phyloP scores from a whole-genome alignment of 208 protist genomes.

The Angomonas ambiguus region DNA sequence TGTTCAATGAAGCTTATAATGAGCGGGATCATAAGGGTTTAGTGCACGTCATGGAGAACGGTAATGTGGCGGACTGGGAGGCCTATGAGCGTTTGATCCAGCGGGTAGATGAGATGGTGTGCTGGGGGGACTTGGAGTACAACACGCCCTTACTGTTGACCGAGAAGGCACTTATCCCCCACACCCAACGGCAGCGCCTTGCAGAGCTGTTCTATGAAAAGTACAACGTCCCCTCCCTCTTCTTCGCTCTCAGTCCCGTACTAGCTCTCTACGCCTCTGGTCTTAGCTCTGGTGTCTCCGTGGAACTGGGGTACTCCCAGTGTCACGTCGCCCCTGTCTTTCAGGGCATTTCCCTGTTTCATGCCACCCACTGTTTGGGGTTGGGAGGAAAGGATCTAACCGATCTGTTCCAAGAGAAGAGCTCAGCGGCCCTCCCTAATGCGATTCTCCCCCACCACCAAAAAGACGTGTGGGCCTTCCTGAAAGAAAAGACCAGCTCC shows the following conservation, averaged over 20 bases:
- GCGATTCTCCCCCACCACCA: slow-evolving; percentile 33
- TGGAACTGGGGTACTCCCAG: slow-evolving; percentile 97
- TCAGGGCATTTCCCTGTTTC: slow-evolving; percentile 93
- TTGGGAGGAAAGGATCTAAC: slow-evolving; percentile 82
- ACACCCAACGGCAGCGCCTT: slow-evolving; percentile 77
- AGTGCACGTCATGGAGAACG: slow-evolving; percentile 47
- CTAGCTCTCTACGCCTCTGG: slow-evolving; percentile 87
- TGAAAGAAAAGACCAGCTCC: slow-evolving; percentile 85
- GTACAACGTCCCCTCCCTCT: slow-evolving; percentile 46
- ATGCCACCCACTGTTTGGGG: slow-evolving; percentile 82
- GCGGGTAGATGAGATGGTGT: slow-evolving; percentile 63
- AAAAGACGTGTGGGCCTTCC: slow-evolving; percentile 63
- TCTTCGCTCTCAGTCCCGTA: slow-evolving; percentile 75
- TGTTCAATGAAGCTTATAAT: slow-evolving; percentile 54
- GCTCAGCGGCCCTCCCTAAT: slow-evolving; percentile 24
- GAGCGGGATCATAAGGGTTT: slow-evolving; percentile 22
- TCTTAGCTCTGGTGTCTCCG: slow-evolving; percentile 75
- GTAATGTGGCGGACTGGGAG: slow-evolving; percentile 77
- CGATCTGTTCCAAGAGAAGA: slow-evolving; percentile 22
- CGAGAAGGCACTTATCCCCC: slow-evolving; percentile 83
- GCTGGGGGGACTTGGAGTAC: slow-evolving; percentile 38
- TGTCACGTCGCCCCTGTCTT: slow-evolving; percentile 98
- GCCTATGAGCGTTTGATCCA: slow-evolving; percentile 81
- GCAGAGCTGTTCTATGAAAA: slow-evolving; percentile 89
- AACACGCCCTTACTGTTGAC: slow-evolving; percentile 82